Base-by-base conservation (phyloP, 1,139 yeast species). In the Pichia sp. region DNA sequence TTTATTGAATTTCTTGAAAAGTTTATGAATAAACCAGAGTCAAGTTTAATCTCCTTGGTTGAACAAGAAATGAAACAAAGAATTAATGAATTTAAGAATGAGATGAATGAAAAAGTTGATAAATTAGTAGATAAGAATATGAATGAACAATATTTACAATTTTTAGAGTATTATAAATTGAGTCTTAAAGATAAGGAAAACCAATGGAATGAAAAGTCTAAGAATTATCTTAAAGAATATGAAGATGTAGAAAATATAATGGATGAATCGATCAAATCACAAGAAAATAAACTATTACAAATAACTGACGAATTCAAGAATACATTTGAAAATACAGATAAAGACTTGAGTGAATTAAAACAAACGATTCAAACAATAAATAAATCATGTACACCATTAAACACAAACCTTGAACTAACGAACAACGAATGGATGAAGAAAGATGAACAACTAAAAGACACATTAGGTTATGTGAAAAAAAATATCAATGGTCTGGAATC, bases 111-210 rank as follows among this genome's bases (percentile, higher is more conserved):
- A n/a, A 23, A 36, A 23, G 13, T 44, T 6, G 29, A 29, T 16
- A 6, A 19, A 6, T 15, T 37, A 18, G 10, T 42, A n/a, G 24
- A 35, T 14, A 42, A 45, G 10, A 38, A 38, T 23, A 15, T 33
- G 4, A 19, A 40, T 6, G 4, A 16, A 3, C 37, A 43, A 15
- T 46, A 52, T 23, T 37, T 41, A 22, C 19, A 23, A 7, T 37
- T 50, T 34, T 30, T 47, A 23, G n/a, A 35, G 40, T 39, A 34
- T 28, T 42, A 40, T 31, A 23, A 29, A 10, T 7, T 6, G 9
- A 35, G 28, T 9, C 24, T 43, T 22, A 9, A 15, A 6, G 7
- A 15, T 3, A 21, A 21, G 4, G 34, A 31, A 15, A 24, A 19
- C 3, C 11, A 10, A 8, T 40, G 47, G 44, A 30, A n/a, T 34